Evolutionary conservation across 2,329 filamentous ascomycete genomes (phyloP), one percentile per base, ranked within the genome.

Genomic region (Fusarium bulbicola): DNA sequence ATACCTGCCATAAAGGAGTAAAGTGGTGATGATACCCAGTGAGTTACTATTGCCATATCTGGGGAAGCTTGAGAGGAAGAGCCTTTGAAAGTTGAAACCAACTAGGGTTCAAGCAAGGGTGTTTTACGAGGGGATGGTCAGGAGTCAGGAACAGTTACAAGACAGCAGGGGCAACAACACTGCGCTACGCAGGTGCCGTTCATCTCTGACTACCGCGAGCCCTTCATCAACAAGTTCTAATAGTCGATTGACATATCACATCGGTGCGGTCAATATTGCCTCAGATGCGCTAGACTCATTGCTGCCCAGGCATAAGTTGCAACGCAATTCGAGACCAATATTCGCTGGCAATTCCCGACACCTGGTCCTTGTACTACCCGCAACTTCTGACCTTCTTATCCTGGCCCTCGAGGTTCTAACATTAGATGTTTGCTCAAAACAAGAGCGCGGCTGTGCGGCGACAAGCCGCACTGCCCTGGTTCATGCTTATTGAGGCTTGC

Each of bases 201-300:
- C 65, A 58, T 64, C 59, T 66, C 58, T 66, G 59, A 77, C 63
- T 77, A 69, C 71, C 76, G 76, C 67, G 66, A 74, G 73, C 70
- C 53, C 70, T 54, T 50, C 50, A 63, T 50, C 50, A 63, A 58
- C 67, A 58, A 65, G 60, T 74, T 63, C 58, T 64, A 61, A 37
- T n/a, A 58, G 56, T 40, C 39, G 46, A 32, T 36, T 15, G 32
- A 47, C 58, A 47, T 57, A 67, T 67, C 52, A 72, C 40, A 52
- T 47, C 21, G 32, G 28, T 45, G 24, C 21, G 39, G 28, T 32
- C 11, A 65, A 65, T 49, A 63, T 58, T 57, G 49, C 43, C 42
- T 59, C 60, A 59, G 59, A 52, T 53, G 37, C 40, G 47, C 45
- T 30, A 56, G 49, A 58, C 50, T 39, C 42, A 45, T 36, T 45